Evolutionary conservation across 805 yeast genomes (phyloP).

Genomic region (Candida awuae): DNA sequence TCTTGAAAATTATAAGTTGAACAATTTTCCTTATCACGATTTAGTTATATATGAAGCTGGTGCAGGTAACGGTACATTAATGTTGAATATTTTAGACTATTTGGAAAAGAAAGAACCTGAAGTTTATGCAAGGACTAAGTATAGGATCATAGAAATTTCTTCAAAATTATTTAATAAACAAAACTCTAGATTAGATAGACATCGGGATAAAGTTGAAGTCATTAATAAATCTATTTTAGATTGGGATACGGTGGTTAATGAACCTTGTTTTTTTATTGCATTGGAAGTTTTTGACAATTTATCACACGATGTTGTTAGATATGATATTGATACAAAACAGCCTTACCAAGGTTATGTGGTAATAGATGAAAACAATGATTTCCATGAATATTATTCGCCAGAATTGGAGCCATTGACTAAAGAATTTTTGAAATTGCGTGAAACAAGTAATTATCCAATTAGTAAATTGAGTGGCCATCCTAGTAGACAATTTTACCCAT

Average conservation of each 20-base stretch:
- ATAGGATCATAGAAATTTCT: slow-evolving; percentile 68
- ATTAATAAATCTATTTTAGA: slow-evolving; percentile 70
- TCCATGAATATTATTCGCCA: slow-evolving; percentile 62
- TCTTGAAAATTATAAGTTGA: slow-evolving; percentile 59
- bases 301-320: slow-evolving; percentile 73
- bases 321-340: slow-evolving; percentile 55
- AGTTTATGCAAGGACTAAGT: slow-evolving; percentile 58
- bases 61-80: slow-evolving; percentile 83
- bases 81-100: slow-evolving; percentile 65
- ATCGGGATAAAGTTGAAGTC: slow-evolving; percentile 49
- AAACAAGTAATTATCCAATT: slow-evolving; percentile 35
- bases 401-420: slow-evolving; percentile 50
- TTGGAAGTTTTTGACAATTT: slow-evolving; percentile 80
- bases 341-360: slow-evolving; percentile 76
- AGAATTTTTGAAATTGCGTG: slow-evolving; percentile 49
- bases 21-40: slow-evolving; percentile 61
- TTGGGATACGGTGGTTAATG: slow-evolving; percentile 52
- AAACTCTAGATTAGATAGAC: slow-evolving; percentile 29
- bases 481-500: slow-evolving; percentile 39
- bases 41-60: slow-evolving; percentile 80
- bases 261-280: slow-evolving; percentile 72
- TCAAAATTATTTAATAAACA: slow-evolving; percentile 55
- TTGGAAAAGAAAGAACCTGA: slow-evolving; percentile 59
- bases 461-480: slow-evolving; percentile 42
- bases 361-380: slow-evolving; percentile 65